phyloP scores from a whole-genome alignment of 768 basidiomycete genomes.

The Roridomyces roridus region DNA sequence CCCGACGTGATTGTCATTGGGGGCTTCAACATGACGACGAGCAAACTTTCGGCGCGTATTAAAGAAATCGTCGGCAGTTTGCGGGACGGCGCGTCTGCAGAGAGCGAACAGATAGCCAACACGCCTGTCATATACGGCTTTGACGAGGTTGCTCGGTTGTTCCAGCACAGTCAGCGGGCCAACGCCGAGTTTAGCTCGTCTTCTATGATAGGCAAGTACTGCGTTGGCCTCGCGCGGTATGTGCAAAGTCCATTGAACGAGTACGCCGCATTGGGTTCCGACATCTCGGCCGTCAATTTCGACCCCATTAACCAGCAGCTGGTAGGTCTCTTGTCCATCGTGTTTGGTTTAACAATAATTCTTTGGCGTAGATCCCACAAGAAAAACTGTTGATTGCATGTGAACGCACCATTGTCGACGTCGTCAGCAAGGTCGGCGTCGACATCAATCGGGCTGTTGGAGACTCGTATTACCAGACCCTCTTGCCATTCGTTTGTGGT shows the following conservation, averaged over 20 bases:
- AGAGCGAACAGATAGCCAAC: conserved; percentile 54
- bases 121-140: conserved; percentile 83
- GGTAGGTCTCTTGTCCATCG: conserved; percentile 49
- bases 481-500: conserved; percentile 91
- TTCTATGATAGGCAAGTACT: conserved; percentile 84
- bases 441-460: conserved; percentile 94
- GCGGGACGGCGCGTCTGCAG: conserved; percentile 29
- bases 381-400: conserved; percentile 85
- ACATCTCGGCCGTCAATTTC: conserved; percentile 84
- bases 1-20: conserved; percentile 91
- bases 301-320: conserved; percentile 88
- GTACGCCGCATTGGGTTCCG: conserved; percentile 86
- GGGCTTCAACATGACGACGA: conserved; percentile 85
- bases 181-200: conserved; percentile 82
- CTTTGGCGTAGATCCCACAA: conserved; percentile 69
- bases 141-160: conserved; percentile 93
- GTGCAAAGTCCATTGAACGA: conserved; percentile 94
- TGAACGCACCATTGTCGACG: conserved; percentile 88
- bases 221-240: conserved; percentile 92
- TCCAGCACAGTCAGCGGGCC: conserved; percentile 89
- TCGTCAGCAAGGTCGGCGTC: conserved; percentile 91
- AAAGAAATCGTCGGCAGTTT: conserved; percentile 57
- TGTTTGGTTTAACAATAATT: conserved; percentile 13
- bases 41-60: conserved; percentile 68
- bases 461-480: conserved; percentile 86